These are phyloP conservation scores for Cucurbita ficifolia DNA, from an alignment of 306 rosid genomes.

Conservation along the genomic window DNA sequence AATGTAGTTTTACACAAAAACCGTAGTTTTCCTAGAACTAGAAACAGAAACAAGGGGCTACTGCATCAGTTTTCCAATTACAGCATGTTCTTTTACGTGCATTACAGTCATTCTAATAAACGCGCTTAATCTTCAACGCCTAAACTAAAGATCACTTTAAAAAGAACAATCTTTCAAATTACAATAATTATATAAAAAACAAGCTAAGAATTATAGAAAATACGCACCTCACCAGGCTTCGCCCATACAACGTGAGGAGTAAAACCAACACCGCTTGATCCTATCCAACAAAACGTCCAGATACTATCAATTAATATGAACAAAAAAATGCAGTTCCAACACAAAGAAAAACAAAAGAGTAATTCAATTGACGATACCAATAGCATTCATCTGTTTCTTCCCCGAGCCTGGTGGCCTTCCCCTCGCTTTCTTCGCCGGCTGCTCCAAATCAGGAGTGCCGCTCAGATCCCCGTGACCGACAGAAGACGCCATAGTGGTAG, in stretches of 20 bases:
- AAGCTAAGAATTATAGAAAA: background rate
- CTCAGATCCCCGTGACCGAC: constrained; percentile 35
- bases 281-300: constrained; percentile 19
- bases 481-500: constrained; percentile 33
- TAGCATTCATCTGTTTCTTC: constrained; percentile 46
- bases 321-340: background rate
- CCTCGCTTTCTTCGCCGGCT: constrained; percentile 39
- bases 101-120: background rate
- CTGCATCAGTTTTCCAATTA: background rate
- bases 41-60: background rate
- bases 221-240: constrained; percentile 58
- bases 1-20: background rate
- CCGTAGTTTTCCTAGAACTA: background rate
- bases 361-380: constrained; percentile 24
- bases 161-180: background rate
- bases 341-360: background rate
- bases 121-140: background rate
- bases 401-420: constrained; percentile 81
- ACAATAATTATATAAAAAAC: background rate
- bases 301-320: background rate
- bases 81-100: background rate
- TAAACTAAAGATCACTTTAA: background rate
- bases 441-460: constrained; percentile 44
- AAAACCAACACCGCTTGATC: constrained; percentile 41
- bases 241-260: constrained; percentile 60